These are phyloP conservation scores for Peniophora sp. DNA, from an alignment of 1,284 basidiomycete genomes.

Conservation along the genomic window DNA sequence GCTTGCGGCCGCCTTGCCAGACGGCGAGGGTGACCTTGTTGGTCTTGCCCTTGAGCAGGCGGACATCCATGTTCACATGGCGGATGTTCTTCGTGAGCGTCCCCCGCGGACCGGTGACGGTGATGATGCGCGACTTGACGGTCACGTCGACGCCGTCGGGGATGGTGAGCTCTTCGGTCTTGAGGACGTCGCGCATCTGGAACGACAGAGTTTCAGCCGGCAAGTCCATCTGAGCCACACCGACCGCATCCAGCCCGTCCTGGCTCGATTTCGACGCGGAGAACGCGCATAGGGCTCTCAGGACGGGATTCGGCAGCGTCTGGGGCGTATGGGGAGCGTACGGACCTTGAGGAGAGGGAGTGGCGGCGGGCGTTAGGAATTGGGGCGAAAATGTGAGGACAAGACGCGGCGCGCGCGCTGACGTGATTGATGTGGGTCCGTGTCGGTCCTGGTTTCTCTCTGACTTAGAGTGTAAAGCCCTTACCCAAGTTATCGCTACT, in stretches of 20 bases:
- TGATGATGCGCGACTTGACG: conserved; percentile 87
- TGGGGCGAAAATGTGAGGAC: no score
- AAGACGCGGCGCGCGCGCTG: no score
- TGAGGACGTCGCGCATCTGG: conserved; percentile 87
- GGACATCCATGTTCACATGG: conserved; percentile 96
- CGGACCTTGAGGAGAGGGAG: conserved; percentile 19
- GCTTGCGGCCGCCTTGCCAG: conserved; percentile 98
- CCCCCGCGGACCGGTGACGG: conserved; percentile 85
- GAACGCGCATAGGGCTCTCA: background rate
- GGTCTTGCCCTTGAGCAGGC: conserved; percentile 64
- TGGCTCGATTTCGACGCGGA: background rate
- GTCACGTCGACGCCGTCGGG: conserved; percentile 80
- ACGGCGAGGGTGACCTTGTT: conserved; percentile 88
- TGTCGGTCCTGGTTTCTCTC: no score
- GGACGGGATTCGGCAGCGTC: background rate
- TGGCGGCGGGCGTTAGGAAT: no score
- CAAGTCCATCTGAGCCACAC: conserved; percentile 17
- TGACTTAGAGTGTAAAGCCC: no score
- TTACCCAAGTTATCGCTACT: no score
- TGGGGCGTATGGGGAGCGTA: conserved; percentile 9
- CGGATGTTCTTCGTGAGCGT: conserved; percentile 87
- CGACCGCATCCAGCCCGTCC: conserved; percentile 22
- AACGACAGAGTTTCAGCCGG: conserved; percentile 14
- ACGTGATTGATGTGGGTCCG: no score
- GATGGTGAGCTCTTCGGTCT: conserved; percentile 90